Evolutionary conservation across 495 filamentous ascomycete species (phyloP).

Genomic region (Chaetomium tenue): DNA sequence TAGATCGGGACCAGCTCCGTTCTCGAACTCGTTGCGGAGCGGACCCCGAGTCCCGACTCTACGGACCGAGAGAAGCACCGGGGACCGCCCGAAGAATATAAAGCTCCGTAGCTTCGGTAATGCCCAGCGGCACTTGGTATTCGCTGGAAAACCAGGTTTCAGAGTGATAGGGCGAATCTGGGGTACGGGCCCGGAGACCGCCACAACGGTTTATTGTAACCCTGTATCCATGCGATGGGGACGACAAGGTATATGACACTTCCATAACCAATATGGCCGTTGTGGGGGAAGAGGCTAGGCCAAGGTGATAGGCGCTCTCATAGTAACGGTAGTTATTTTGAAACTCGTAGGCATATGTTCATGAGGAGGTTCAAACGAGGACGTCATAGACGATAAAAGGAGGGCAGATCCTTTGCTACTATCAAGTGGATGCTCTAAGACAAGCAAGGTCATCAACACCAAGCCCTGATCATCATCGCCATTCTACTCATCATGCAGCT

Average conservation of each 20-base stretch:
- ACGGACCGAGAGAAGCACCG: conserved; percentile 4
- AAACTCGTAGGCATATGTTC: background rate
- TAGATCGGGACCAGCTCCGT: background rate
- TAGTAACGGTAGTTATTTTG: background rate
- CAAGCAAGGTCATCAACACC: background rate
- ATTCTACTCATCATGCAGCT: conserved; percentile 1
- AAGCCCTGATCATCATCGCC: background rate
- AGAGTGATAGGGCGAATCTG: background rate
- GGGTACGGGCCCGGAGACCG: background rate
- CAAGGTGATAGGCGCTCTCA: background rate
- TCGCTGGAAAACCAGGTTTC: background rate
- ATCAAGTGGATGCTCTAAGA: background rate
- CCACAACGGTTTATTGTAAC: background rate
- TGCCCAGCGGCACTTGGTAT: background rate
- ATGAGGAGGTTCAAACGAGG: background rate
- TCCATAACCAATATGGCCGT: background rate
- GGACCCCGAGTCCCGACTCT: background rate
- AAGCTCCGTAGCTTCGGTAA: background rate
- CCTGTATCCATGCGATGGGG: background rate
- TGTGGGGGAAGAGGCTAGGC: background rate
- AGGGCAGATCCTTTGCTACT: background rate
- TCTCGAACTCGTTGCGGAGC: background rate
- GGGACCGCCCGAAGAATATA: background rate
- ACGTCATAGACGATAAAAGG: background rate
- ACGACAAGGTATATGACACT: background rate